Conservation (phyloP, 371 early-diverging fungal genomes). For the Lichtheimia corymbifera region DNA sequence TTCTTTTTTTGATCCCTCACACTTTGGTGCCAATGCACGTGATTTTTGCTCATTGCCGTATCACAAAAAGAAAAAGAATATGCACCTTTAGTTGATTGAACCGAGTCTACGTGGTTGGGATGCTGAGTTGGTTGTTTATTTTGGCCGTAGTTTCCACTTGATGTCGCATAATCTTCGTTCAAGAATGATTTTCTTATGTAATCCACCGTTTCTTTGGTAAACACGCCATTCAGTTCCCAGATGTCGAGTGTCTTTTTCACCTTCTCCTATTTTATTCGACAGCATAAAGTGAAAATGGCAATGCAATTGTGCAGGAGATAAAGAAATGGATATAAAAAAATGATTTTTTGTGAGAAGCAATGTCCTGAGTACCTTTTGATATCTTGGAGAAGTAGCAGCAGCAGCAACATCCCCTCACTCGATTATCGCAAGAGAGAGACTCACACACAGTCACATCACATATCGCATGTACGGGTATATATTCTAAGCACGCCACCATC, state of each 20-base stretch:
- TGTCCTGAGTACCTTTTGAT: background rate
- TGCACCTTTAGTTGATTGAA: slow-evolving; percentile 21
- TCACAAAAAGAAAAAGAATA: slow-evolving; percentile 11
- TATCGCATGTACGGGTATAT: too few relatives aligned
- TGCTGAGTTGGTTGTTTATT: background rate
- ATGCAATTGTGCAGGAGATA: background rate
- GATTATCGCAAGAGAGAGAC: background rate
- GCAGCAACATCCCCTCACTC: too few relatives aligned
- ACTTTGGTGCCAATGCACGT: background rate
- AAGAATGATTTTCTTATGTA: slow-evolving; percentile 39
- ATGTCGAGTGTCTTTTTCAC: slow-evolving; percentile 56
- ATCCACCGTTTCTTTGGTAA: slow-evolving; percentile 42
- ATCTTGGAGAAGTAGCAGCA: too few relatives aligned
- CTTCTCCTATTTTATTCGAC: slow-evolving; percentile 46
- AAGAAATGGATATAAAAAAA: background rate
- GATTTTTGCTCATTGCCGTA: background rate
- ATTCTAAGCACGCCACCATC: too few relatives aligned
- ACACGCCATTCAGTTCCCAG: slow-evolving; percentile 51
- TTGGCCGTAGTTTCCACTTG: slow-evolving; percentile 14
- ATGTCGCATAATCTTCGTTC: slow-evolving; percentile 15
- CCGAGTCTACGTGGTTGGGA: slow-evolving; percentile 11
- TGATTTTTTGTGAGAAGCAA: background rate
- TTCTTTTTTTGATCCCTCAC: slow-evolving; percentile 1
- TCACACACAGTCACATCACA: background rate
- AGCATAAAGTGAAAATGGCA: slow-evolving; percentile 1